Conservation (phyloP, 1,284 basidiomycete species). For the Ganoderma meredithae region DNA sequence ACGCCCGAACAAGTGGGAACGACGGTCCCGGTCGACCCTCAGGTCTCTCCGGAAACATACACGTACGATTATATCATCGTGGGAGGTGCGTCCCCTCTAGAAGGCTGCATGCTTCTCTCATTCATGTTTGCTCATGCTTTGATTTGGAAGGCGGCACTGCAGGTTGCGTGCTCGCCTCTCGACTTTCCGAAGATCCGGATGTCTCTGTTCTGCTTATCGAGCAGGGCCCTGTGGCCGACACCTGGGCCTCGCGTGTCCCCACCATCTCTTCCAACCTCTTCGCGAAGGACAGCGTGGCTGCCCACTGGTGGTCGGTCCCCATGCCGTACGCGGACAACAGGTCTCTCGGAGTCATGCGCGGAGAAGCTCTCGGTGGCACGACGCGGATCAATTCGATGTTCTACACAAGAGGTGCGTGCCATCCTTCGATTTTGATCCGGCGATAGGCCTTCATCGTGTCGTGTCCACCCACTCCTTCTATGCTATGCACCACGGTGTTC, state of each 20-base stretch:
- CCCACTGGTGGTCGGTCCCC: constrained; percentile 36
- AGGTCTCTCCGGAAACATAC: neutral
- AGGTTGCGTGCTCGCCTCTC: constrained; percentile 46
- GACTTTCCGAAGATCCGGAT: constrained; percentile 40
- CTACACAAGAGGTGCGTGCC: constrained; percentile 43
- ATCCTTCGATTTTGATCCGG: neutral
- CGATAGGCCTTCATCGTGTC: too few relatives aligned
- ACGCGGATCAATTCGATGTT: constrained; percentile 52
- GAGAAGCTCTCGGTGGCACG: constrained; percentile 51
- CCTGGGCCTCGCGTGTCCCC: constrained; percentile 45
- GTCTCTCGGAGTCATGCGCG: constrained; percentile 44
- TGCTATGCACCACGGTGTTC: neutral
- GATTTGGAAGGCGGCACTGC: constrained; percentile 42
- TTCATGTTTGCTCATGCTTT: neutral
- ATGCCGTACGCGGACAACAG: constrained; percentile 35
- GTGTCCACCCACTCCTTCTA: neutral
- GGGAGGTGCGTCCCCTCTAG: constrained; percentile 22
- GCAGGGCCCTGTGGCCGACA: constrained; percentile 43
- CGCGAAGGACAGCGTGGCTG: constrained; percentile 29
- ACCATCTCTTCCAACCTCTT: constrained; percentile 43
- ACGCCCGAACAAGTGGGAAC: constrained; percentile 20
- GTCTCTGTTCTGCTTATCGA: constrained; percentile 44
- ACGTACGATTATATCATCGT: constrained; percentile 38
- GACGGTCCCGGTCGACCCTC: neutral
- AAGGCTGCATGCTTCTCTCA: neutral